These are phyloP conservation scores for Fusarium burgessii DNA, from an alignment of 2,329 filamentous ascomycete genomes.

Conservation along the genomic window DNA sequence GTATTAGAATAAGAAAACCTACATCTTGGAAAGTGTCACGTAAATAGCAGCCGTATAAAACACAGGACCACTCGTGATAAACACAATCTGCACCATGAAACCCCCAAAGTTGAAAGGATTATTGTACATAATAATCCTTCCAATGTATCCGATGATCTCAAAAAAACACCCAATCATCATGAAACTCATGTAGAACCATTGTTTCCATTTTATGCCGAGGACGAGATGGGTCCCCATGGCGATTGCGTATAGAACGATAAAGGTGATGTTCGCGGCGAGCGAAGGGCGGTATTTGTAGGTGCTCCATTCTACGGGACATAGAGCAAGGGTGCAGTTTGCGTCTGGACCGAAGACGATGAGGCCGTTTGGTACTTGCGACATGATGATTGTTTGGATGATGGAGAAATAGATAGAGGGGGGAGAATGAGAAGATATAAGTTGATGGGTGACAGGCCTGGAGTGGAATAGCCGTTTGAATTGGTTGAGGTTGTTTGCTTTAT, in stretches of 20 bases:
- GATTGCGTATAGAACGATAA: constrained; percentile 59
- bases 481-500: not conserved
- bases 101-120: constrained; percentile 63
- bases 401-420: not conserved
- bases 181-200: constrained; percentile 58
- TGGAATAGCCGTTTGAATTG: not conserved
- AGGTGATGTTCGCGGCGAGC: constrained; percentile 56
- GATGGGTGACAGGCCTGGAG: not conserved
- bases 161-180: constrained; percentile 67
- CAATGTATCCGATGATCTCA: constrained; percentile 71
- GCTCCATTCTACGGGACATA: constrained; percentile 60
- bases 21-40: constrained; percentile 64
- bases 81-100: constrained; percentile 72
- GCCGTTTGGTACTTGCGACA: constrained; percentile 24
- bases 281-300: constrained; percentile 62
- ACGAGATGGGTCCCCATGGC: constrained; percentile 58
- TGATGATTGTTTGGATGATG: constrained; percentile 4
- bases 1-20: not conserved
- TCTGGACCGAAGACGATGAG: constrained; percentile 57
- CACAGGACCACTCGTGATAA: constrained; percentile 56
- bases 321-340: constrained; percentile 62
- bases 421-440: not conserved
- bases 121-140: constrained; percentile 69
- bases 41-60: constrained; percentile 72
- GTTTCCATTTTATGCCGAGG: constrained; percentile 57